Conservation (phyloP, 495 filamentous ascomycete genomes). For the Jackrogersella multiformis region DNA sequence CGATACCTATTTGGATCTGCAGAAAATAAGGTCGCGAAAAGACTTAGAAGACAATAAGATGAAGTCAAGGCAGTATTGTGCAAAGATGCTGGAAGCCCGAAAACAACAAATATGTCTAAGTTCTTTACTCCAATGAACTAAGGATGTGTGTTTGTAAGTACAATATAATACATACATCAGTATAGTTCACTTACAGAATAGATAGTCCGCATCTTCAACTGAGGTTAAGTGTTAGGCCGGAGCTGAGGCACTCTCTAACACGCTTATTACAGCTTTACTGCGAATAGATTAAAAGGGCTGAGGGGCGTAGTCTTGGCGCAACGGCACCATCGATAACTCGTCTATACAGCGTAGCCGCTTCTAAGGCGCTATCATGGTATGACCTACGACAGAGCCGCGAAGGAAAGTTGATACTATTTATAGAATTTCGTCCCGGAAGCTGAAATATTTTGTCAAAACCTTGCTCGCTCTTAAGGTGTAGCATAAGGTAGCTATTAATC, state of each 20-base stretch:
- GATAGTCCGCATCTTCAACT: background rate
- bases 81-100: too few species aligned
- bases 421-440: slow-evolving; percentile 12
- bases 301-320: slow-evolving; percentile 12
- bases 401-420: slow-evolving; percentile 10
- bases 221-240: background rate
- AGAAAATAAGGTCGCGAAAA: background rate
- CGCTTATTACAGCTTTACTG: slow-evolving; percentile 10
- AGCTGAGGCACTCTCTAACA: slow-evolving; percentile 2
- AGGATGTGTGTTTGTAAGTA: background rate
- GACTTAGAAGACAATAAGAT: background rate
- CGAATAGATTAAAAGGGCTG: slow-evolving; percentile 35
- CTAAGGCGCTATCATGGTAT: slow-evolving; percentile 17
- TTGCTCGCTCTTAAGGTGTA: too few species aligned
- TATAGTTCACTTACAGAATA: background rate
- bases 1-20: slow-evolving; percentile 8
- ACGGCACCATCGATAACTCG: slow-evolving; percentile 35
- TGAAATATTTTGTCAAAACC: background rate
- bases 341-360: slow-evolving; percentile 4
- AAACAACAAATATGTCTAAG: too few species aligned
- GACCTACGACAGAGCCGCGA: slow-evolving; percentile 34
- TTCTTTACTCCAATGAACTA: background rate
- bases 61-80: background rate
- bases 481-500: too few species aligned
- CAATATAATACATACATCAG: too few species aligned